phyloP scores from a whole-genome alignment of 148 eudicot species.

The Rhododendron ovatum region DNA sequence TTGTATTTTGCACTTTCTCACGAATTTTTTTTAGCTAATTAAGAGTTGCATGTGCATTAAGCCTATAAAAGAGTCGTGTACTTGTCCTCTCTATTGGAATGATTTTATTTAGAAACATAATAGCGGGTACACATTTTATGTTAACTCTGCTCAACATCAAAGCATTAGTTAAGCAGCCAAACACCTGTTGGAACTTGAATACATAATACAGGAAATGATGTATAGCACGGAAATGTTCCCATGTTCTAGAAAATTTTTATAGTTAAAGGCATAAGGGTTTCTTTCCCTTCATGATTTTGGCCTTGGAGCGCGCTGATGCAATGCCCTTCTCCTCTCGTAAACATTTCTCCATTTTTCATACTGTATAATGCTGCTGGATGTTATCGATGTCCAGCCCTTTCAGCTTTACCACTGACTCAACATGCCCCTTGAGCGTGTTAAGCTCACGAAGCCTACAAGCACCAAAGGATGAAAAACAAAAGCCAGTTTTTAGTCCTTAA shows the following conservation, averaged over 20 bases:
- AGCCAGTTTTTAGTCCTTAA: not conserved
- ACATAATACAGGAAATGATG: not conserved
- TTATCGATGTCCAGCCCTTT: conserved; percentile 85
- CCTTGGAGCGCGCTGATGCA: not conserved
- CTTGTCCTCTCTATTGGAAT: not conserved
- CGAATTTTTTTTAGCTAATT: not conserved
- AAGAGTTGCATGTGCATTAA: not conserved
- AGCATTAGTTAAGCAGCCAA: conserved; percentile 10
- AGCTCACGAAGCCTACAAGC: conserved; percentile 72
- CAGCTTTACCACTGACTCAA: conserved; percentile 84
- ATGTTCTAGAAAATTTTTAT: not conserved
- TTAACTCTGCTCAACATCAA: not conserved
- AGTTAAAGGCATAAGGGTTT: conserved; percentile 6
- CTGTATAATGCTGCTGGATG: conserved; percentile 80
- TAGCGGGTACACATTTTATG: not conserved
- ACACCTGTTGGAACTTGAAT: conserved; percentile 1
- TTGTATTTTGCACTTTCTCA: not conserved
- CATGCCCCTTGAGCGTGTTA: conserved; percentile 84
- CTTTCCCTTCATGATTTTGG: conserved; percentile 2
- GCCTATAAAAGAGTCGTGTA: not conserved
- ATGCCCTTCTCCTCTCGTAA: not conserved
- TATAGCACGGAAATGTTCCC: conserved; percentile 10
- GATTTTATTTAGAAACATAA: not conserved
- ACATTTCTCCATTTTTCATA: conserved; percentile 26
- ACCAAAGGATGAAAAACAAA: not conserved